Evolutionary conservation across 192 early-diverging fungal species (phyloP).

Genomic region (Coemansia sp.): DNA sequence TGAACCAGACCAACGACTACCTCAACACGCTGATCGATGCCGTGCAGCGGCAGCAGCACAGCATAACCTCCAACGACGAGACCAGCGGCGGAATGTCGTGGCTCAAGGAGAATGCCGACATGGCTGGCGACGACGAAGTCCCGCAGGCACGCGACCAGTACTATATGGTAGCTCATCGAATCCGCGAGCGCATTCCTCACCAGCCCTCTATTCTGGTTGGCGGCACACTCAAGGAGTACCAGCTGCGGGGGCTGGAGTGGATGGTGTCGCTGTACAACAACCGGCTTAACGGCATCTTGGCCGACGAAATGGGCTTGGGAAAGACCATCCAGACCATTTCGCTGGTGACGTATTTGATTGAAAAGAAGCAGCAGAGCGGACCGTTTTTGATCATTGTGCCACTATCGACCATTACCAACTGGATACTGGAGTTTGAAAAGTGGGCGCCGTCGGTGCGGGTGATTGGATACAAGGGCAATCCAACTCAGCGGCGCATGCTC

Average conservation of each 20-base stretch:
- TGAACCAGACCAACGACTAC: constrained; percentile 86
- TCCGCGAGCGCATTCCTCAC: constrained; percentile 73
- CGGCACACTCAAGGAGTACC: constrained; percentile 94
- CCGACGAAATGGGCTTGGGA: constrained; percentile 92
- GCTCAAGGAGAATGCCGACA: constrained; percentile 35
- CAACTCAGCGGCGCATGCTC: constrained; percentile 67
- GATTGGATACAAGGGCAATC: constrained; percentile 92
- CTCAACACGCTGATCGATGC: constrained; percentile 80
- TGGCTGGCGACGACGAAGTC: constrained; percentile 44
- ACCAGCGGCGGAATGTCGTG: constrained; percentile 24
- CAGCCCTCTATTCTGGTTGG: constrained; percentile 87
- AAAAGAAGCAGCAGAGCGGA: constrained; percentile 88
- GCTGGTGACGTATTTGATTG: constrained; percentile 92
- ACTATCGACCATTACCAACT: constrained; percentile 94
- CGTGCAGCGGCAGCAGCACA: constrained; percentile 78
- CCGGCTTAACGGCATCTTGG: constrained; percentile 94
- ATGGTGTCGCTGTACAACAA: constrained; percentile 99
- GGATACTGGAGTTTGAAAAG: constrained; percentile 95
- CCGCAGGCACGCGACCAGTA: constrained; percentile 62
- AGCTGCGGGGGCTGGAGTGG: constrained; percentile 95
- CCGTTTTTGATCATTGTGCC: constrained; percentile 98
- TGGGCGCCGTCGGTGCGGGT: constrained; percentile 91
- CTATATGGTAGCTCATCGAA: constrained; percentile 83
- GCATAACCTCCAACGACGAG: constrained; percentile 35
- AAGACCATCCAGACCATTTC: constrained; percentile 96